Evolutionary conservation across 352 stramenopile species (phyloP).

Genomic region (Globisporangium splendens): DNA sequence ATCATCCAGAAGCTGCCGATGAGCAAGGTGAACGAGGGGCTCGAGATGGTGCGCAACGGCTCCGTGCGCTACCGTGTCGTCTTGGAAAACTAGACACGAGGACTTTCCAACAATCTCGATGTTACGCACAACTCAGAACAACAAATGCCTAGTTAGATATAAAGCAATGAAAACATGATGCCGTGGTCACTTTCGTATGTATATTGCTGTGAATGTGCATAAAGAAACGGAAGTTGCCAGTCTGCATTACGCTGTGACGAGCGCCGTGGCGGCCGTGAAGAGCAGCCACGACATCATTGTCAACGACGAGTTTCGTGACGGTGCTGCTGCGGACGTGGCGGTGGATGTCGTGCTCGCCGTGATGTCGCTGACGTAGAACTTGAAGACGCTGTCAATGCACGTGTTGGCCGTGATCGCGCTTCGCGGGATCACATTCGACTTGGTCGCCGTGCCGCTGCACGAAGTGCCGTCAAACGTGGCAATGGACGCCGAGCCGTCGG

Average conservation of each 20-base stretch:
- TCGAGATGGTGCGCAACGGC: slow-evolving; percentile 37
- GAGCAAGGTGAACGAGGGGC: slow-evolving; percentile 34
- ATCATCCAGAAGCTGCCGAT: slow-evolving; percentile 51
- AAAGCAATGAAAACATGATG: too few relatives aligned
- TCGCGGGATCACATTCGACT: slow-evolving; percentile 23
- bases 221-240: background rate
- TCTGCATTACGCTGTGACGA: background rate
- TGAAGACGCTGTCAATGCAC: slow-evolving; percentile 23
- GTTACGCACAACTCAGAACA: too few relatives aligned
- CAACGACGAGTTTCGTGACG: background rate
- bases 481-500: slow-evolving; percentile 30
- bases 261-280: background rate
- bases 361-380: slow-evolving; percentile 26
- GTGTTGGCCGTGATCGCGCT: slow-evolving; percentile 20
- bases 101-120: too few relatives aligned
- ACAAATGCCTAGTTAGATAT: too few relatives aligned
- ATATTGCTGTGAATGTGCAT: background rate
- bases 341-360: slow-evolving; percentile 4
- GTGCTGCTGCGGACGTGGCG: background rate
- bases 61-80: slow-evolving; percentile 40
- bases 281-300: background rate
- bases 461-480: slow-evolving; percentile 25
- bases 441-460: slow-evolving; percentile 27
- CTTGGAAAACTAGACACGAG: slow-evolving; percentile 30
- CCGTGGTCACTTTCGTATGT: too few relatives aligned